A percentile compares a stretch with the other conserved stretches of the same genome.
Conservation (phyloP, 2,329 filamentous ascomycete species). For the Sodiomyces alkalinus region DNA sequence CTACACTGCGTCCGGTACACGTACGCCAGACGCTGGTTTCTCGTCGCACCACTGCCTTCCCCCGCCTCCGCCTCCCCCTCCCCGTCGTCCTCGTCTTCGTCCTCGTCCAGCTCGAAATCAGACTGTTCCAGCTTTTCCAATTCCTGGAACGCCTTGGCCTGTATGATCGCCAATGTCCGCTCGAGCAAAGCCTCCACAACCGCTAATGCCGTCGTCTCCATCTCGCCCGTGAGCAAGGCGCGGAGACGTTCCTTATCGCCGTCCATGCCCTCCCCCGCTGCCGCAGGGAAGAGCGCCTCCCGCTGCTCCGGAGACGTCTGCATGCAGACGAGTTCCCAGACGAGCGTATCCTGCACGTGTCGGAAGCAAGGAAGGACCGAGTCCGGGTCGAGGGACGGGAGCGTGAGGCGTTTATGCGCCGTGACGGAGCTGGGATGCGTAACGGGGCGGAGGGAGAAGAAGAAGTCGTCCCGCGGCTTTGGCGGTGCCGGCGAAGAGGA, state of each 20-base stretch:
- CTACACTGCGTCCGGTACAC: conserved; percentile 34
- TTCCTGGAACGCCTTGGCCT: conserved; percentile 25
- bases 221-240: conserved; percentile 3
- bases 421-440: conserved; percentile 30
- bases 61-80: too few species aligned
- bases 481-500: too few species aligned
- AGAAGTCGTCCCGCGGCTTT: conserved; percentile 22
- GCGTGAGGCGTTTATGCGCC: conserved; percentile 22
- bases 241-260: conserved; percentile 5
- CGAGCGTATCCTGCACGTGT: conserved; percentile 36
- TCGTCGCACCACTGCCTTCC: too few species aligned
- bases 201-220: background rate
- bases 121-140: conserved; percentile 30
- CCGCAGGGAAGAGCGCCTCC: conserved; percentile 12
- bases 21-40: conserved; percentile 31
- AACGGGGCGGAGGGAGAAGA: conserved; percentile 37
- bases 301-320: conserved; percentile 19
- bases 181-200: conserved; percentile 14
- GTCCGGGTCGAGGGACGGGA: conserved; percentile 12
- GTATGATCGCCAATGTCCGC: conserved; percentile 24
- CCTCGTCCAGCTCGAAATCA: conserved; percentile 26
- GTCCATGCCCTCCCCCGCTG: conserved; percentile 10
- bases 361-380: conserved; percentile 24
- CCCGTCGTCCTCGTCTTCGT: conserved; percentile 18
- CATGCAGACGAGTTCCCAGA: conserved; percentile 30